phyloP scores from a whole-genome alignment of 2,329 filamentous ascomycete genomes.

The Monilinia fructicola region DNA sequence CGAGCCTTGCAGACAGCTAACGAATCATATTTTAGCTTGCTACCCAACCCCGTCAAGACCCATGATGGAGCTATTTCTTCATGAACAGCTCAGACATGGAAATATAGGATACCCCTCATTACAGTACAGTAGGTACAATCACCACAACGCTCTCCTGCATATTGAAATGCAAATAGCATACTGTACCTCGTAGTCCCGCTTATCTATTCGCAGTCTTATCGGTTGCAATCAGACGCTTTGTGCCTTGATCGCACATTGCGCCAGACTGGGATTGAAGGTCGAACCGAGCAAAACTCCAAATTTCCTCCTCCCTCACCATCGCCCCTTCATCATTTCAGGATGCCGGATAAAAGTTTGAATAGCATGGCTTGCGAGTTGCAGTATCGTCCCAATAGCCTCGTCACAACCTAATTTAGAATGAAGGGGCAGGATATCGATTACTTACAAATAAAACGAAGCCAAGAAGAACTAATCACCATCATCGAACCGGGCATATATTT shows the following conservation, averaged over 20 bases:
- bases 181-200: no score
- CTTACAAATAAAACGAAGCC: constrained; percentile 12
- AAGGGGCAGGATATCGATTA: neutral
- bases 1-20: neutral
- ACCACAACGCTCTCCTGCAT: constrained; percentile 21
- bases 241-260: constrained; percentile 24
- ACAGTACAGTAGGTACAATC: no score
- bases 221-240: constrained; percentile 19
- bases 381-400: neutral
- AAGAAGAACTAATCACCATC: constrained; percentile 16
- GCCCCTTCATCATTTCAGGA: neutral
- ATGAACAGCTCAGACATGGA: constrained; percentile 24
- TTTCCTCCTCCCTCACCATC: neutral
- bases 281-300: constrained; percentile 2
- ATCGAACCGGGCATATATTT: neutral
- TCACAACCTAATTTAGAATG: constrained; percentile 3
- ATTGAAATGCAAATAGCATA: constrained; percentile 18
- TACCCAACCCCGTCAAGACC: constrained; percentile 8
- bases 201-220: constrained; percentile 23
- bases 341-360: neutral
- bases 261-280: neutral
- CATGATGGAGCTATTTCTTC: constrained; percentile 14
- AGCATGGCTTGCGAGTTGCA: neutral
- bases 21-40: constrained; percentile 4
- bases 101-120: constrained; percentile 21